Conservation (phyloP, 2,329 filamentous ascomycete genomes). For the Fusarium decemcellulare region DNA sequence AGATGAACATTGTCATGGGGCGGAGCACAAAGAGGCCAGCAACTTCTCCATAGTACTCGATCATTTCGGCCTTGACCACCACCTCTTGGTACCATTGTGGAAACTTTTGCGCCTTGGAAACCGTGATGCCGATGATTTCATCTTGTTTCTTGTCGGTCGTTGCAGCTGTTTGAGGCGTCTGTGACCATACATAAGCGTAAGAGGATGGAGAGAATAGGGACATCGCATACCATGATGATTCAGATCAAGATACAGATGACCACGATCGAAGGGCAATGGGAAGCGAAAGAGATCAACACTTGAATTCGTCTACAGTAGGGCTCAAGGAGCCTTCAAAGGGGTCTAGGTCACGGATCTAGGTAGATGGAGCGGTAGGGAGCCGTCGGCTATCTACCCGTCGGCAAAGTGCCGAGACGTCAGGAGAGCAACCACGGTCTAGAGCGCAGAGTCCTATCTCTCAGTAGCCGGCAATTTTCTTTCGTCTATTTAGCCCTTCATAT, state of each 20-base stretch:
- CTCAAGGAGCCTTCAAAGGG: too few relatives aligned
- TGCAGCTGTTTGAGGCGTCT: not conserved
- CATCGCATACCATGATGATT: not conserved
- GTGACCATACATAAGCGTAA: not conserved
- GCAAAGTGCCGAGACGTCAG: not conserved
- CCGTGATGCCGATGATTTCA: slow-evolving; percentile 89
- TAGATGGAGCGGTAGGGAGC: not conserved
- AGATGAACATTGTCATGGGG: slow-evolving; percentile 76
- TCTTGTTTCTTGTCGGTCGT: slow-evolving; percentile 68
- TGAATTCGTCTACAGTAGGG: too few relatives aligned
- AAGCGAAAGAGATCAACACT: not conserved
- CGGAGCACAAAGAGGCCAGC: slow-evolving; percentile 96
- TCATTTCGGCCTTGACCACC: slow-evolving; percentile 95
- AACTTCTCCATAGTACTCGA: slow-evolving; percentile 95
- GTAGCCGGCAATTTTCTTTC: too few relatives aligned
- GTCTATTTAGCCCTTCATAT: too few relatives aligned
- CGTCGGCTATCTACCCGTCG: slow-evolving; percentile 7
- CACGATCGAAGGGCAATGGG: too few relatives aligned
- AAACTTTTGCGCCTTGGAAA: slow-evolving; percentile 88
- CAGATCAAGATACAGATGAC: too few relatives aligned
- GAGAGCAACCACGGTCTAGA: too few relatives aligned
- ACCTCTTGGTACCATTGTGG: slow-evolving; percentile 98
- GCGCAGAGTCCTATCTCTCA: too few relatives aligned
- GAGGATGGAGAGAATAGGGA: too few relatives aligned
- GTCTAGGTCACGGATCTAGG: not conserved